Evolutionary conservation across 2,329 filamentous ascomycete genomes (phyloP), one percentile per base, ranked within the genome.

Genomic region (Cladophialophora chaetospira): DNA sequence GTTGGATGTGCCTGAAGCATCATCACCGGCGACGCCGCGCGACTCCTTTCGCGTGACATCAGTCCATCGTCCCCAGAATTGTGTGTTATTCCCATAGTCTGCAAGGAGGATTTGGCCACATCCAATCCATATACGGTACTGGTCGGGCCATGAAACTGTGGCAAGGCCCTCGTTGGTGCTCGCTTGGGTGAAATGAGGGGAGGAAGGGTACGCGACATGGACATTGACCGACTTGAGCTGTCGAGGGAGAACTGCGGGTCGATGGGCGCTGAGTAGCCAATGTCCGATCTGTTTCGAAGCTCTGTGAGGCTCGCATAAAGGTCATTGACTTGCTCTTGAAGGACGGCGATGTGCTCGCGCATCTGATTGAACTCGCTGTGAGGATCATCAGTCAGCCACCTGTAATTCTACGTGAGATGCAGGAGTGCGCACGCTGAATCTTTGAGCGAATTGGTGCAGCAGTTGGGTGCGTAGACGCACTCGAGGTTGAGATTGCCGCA

Each of bases 61-160:
- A 76, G 65, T 31, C 79, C 79, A 31, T 86, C 84, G n/a, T 88
- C 85, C n/a, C 82, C 76, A 2, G 71, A 76, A 46, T 81, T 82
- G 1, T 84, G 82, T 25, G 84, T 86, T 68, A 95, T 94, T 3
- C 91, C 91, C 89, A 96, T 96, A 58, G 87, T 92, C 68, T 91
- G 88, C 33, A 96, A 79, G 47, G 91, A 96, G 50, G 84, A 89
- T 71, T 91, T 92, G 31, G 92, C 91, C 11, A 96, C 87, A 62
- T 93, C 89, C 26, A 96, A 82, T 63, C 88, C 92, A 73, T 92
- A 96, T 1, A 87, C 85, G 44, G 86, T 88, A 72, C 90, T 96
- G 0, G 91, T 96, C 1, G 91, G 90, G 0, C 91, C 92, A 55
- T 89, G 86, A 69, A 94, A 96, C 21, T 83, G 81, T 3, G 85